Evolutionary conservation across 345 rosid species (phyloP).

Genomic region (Abelmoschus esculentus): DNA sequence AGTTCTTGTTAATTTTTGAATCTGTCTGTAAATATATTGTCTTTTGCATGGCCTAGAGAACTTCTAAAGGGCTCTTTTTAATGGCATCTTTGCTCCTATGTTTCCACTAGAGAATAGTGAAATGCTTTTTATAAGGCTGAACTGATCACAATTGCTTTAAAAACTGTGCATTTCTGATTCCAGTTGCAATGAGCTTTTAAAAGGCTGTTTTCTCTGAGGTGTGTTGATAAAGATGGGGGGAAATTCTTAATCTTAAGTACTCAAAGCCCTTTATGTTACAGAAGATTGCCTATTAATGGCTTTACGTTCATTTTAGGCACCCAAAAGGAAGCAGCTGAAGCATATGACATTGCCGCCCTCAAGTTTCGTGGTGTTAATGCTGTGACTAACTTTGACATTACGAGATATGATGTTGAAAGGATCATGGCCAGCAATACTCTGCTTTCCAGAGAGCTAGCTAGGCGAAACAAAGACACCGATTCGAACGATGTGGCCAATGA

Average conservation of each 20-base stretch:
- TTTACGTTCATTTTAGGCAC: slow-evolving; percentile 32
- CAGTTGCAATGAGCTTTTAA: slow-evolving; percentile 10
- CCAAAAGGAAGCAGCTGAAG: slow-evolving; percentile 88
- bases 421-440: not conserved
- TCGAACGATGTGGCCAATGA: slow-evolving; percentile 15
- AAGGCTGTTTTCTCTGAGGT: slow-evolving; percentile 2
- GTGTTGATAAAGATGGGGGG: too few species aligned
- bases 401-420: not conserved
- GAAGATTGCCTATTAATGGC: too few species aligned
- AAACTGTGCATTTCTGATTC: slow-evolving; percentile 11
- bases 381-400: not conserved
- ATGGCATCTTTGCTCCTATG: too few species aligned
- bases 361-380: slow-evolving; percentile 29
- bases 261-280: too few species aligned
- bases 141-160: slow-evolving; percentile 25
- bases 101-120: too few species aligned
- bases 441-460: slow-evolving; percentile 42
- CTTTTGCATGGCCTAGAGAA: not conserved
- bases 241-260: too few species aligned
- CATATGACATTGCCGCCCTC: slow-evolving; percentile 70
- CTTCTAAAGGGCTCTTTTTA: too few species aligned
- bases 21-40: not conserved
- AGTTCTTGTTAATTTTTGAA: slow-evolving; percentile 16
- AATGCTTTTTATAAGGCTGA: too few species aligned
- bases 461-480: slow-evolving; percentile 40